Base-by-base conservation (phyloP, 108 stramenopile species). In the Cyclotella cryptica region DNA sequence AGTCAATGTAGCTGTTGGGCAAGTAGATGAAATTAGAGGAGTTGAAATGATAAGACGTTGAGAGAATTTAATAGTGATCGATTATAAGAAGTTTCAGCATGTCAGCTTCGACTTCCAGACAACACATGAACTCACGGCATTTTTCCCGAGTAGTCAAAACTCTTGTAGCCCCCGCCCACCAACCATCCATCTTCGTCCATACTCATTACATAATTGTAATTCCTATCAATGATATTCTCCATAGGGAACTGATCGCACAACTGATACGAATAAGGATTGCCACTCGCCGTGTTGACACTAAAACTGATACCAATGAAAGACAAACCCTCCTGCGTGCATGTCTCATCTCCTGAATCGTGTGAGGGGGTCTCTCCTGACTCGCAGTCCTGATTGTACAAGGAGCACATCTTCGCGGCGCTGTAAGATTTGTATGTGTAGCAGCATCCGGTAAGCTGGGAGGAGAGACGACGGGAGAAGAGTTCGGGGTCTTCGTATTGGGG, bases 151-250 rank as follows among this genome's bases (percentile, higher is more conserved):
- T 93, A 92, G 77, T 96, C 94, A 85, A 96, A 96, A 43, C 86
- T 87, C 77, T 96, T 96, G 75, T 96, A 96, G 49, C 94, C 94
- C 43, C 92, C 94, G 18, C 94, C 94, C 12, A 96, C 94, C 63
- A 96, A 84, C 94, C 94, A 96, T 40, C 94, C 94, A 77, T 96
- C 94, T 72, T 96, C 94, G 53, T 96, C 94, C 92, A 96, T 93
- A 84, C 90, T 91, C 94, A 96, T 96, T 21, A 93, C 87, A 67
- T 91, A 93, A 43, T 93, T 81, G 57, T 96, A 96, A 69, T 87
- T 77, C 46, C 94, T 83, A 82, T 96, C 94, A 74, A 96, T 96
- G 74, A 96, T 93, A 69, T 96, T 96, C 79, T 93, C 92, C 94
- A 96, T 96, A 15, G 91, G 88, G 69, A 93, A 96, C 73, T 96